Conservation (phyloP, 225 moss, liverwort and hornwort genomes). For the Pleurozium schreberi region DNA sequence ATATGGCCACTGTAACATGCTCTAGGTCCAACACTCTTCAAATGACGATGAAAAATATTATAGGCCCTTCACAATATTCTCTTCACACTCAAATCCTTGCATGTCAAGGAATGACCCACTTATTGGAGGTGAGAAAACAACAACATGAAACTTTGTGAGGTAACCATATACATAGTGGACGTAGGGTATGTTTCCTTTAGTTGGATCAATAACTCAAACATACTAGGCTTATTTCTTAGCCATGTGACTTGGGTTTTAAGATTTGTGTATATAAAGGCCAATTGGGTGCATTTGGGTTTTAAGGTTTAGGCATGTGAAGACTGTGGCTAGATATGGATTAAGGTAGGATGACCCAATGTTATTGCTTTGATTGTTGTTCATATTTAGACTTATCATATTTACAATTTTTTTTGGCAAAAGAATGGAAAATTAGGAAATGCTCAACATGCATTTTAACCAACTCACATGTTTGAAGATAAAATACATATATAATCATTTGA, state of each 20-base stretch:
- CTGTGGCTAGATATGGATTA: background rate
- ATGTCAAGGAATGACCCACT: too few species aligned
- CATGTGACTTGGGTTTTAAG: background rate
- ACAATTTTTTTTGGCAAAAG: background rate
- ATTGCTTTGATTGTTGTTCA: background rate
- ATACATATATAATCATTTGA: background rate
- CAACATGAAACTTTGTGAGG: background rate
- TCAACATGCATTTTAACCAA: background rate
- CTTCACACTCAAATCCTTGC: too few species aligned
- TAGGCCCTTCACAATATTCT: too few species aligned
- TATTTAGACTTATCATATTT: background rate
- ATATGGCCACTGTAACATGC: too few species aligned
- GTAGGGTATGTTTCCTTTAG: background rate
- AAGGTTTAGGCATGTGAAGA: background rate
- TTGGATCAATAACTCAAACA: background rate
- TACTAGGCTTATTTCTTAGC: too few species aligned
- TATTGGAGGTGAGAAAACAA: background rate
- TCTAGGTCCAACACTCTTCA: too few species aligned
- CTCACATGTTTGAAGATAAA: background rate
- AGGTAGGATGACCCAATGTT: background rate
- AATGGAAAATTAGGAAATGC: background rate
- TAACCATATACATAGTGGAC: background rate
- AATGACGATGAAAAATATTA: too few species aligned
- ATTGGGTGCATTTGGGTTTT: background rate
- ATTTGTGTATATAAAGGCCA: background rate